These are phyloP conservation scores for Aspergillus oerlinghausenensis DNA, from an alignment of 2,329 filamentous ascomycete species.

Conservation along the genomic window DNA sequence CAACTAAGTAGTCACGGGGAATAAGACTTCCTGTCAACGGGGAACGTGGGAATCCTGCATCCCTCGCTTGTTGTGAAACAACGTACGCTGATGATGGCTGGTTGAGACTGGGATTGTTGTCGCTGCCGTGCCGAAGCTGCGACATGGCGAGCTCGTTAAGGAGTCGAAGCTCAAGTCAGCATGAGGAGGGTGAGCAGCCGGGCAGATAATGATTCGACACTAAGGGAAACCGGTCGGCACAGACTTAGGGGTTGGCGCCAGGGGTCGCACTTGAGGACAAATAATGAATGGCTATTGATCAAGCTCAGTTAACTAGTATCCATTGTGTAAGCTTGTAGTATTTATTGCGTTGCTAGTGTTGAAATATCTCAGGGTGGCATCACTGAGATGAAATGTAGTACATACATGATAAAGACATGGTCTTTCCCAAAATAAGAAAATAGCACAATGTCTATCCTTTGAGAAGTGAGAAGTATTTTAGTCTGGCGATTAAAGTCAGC, in stretches of 20 bases:
- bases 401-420: not conserved
- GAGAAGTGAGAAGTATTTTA: not conserved
- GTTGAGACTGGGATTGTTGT: conserved; percentile 17
- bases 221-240: conserved; percentile 11
- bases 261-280: conserved; percentile 1
- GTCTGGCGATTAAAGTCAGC: not conserved
- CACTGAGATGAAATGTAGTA: not conserved
- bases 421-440: not conserved
- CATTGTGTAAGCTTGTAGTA: not conserved
- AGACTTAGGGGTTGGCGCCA: conserved; percentile 6
- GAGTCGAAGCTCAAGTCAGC: conserved; percentile 13
- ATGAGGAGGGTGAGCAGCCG: conserved; percentile 9
- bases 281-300: not conserved
- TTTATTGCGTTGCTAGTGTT: not conserved
- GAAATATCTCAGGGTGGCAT: not conserved
- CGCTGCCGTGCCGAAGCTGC: conserved; percentile 27
- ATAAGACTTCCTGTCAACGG: conserved; percentile 26
- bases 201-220: conserved; percentile 12
- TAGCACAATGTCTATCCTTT: not conserved
- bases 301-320: not conserved
- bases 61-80: conserved; percentile 6
- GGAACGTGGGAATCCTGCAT: conserved; percentile 9
- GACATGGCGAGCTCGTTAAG: conserved; percentile 28
- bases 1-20: conserved; percentile 32
- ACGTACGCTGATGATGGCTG: conserved; percentile 9